Base-by-base conservation (phyloP, 2,329 filamentous ascomycete genomes). In the Acrodontium crateriforme region DNA sequence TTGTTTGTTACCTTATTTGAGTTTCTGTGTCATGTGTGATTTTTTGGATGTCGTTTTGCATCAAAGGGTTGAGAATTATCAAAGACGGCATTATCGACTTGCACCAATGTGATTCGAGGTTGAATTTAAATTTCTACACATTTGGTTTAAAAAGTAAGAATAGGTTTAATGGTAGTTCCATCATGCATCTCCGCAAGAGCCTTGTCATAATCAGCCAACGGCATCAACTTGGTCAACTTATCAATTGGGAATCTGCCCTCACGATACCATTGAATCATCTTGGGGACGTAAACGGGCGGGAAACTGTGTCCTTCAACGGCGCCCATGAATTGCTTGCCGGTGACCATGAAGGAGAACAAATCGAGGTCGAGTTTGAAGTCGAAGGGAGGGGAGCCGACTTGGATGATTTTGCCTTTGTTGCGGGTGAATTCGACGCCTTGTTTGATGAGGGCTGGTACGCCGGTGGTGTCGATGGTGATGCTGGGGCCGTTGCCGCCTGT, bases 391-490 rank as follows among this genome's bases (percentile, higher is more conserved):
- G 58, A 58, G 1, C 66, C 65, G 11, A 69, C 59, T 37, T 67
- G 60, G 5, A 68, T 54, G 15, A 67, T 53, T 34, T 60, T 60
- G 2, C 63, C 66, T 31, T 54, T 54, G 16, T 56, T 55, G 9
- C 58, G 46, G 4, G 62, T 55, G 18, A 55, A 54, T 2, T 58
- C 49, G 2, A 66, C 35, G 2, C 53, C 56, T 3, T 58, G 57
- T 6, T 57, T 47, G 10, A 67, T 45, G 31, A 67, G 34, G 20
- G 54, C 32, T 19, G 55, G 47, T 1, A 55, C 54, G 0, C 62
- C 67, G 1, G 62, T 68, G 0, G 64, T 67, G 29, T 70, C 66
- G 27, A 70, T 52, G 4, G 53, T 54, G 18, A 66, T 43, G 2
- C 55, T 59, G 0, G 60, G 52, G 0, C 65, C 64, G 1, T 54